phyloP scores from a whole-genome alignment of 1,284 basidiomycete species.

The Malassezia dermatis region DNA sequence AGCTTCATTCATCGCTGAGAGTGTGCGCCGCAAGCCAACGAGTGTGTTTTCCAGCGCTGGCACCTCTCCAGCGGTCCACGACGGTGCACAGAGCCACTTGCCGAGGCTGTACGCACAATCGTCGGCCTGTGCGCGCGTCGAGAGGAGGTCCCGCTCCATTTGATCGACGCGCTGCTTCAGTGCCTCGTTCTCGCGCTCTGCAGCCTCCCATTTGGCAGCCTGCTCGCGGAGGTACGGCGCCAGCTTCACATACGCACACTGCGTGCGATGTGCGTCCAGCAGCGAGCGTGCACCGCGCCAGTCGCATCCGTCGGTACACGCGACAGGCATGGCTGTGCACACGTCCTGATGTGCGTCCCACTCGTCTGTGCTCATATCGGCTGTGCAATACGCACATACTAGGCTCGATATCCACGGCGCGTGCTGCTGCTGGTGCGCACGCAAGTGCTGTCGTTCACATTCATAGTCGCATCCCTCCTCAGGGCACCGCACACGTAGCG shows the following conservation, averaged over 20 bases:
- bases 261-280: not conserved
- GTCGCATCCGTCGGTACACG: not conserved
- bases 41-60: not conserved
- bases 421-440: not conserved
- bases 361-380: not conserved
- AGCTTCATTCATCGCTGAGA: not conserved
- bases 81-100: not conserved
- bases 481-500: not conserved
- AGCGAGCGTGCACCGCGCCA: not conserved
- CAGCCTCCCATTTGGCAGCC: not conserved
- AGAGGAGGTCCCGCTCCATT: not conserved
- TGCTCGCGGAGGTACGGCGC: not conserved
- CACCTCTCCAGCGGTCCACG: not conserved
- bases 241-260: not conserved
- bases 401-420: not conserved
- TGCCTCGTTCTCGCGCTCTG: not conserved
- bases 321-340: not conserved
- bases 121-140: not conserved
- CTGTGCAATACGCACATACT: not conserved
- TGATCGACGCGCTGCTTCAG: not conserved
- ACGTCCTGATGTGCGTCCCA: not conserved
- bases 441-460: not conserved
- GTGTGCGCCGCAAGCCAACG: not conserved
- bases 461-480: not conserved
- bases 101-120: slow-evolving; percentile 4